phyloP scores from a whole-genome alignment of 2,329 filamentous ascomycete species.

The Knufia fluminis region DNA sequence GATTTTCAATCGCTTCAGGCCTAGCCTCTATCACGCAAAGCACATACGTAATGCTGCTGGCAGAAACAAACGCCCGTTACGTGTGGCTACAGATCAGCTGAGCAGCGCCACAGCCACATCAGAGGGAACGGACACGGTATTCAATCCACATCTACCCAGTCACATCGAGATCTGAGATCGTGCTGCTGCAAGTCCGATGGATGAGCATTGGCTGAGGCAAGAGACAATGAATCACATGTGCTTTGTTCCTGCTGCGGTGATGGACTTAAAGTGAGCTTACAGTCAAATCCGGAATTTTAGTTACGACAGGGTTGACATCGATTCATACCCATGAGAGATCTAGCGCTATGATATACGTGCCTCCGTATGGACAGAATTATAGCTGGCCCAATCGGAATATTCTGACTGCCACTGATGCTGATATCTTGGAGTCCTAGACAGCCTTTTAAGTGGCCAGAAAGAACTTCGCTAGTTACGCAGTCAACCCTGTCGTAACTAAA shows the following conservation, averaged over 20 bases:
- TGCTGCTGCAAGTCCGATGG: not conserved
- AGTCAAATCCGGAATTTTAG: not conserved
- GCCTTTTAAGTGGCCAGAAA: too few species aligned
- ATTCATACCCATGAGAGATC: too few species aligned
- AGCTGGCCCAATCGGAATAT: too few species aligned
- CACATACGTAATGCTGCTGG: not conserved
- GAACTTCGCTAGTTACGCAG: too few species aligned
- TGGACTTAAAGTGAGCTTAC: not conserved
- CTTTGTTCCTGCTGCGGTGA: not conserved
- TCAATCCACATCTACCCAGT: not conserved
- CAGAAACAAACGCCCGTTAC: not conserved
- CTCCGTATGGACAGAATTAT: too few species aligned
- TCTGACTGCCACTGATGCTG: too few species aligned
- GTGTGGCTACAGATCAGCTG: not conserved
- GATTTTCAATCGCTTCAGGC: too few species aligned
- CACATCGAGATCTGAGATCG: not conserved
- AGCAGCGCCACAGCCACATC: constrained; percentile 1
- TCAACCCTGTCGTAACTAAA: too few species aligned
- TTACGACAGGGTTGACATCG: too few species aligned
- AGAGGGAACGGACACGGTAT: not conserved
- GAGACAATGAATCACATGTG: not conserved
- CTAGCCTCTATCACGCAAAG: not conserved
- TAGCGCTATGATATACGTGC: too few species aligned
- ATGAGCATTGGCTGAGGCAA: not conserved
- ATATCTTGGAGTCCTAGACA: too few species aligned